Percentiles rank a stretch among this genome's conserved stretches.
phyloP scores from a whole-genome alignment of 2,329 filamentous ascomycete species.

The Zymoseptoria crescenta region DNA sequence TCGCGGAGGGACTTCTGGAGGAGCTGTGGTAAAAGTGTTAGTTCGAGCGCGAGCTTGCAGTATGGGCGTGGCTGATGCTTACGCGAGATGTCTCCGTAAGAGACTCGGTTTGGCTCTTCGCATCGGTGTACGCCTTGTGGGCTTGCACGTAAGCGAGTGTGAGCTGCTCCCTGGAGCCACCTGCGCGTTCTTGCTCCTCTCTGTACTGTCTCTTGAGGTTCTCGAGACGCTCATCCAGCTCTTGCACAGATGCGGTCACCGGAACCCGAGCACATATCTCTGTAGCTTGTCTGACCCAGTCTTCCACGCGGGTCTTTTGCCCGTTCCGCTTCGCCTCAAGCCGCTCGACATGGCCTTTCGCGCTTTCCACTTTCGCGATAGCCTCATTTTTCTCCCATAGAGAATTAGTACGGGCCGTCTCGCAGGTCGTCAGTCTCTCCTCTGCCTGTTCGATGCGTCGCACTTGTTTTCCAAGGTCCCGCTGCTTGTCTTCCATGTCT shows the following conservation, averaged over 20 bases:
- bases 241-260: constrained; percentile 25
- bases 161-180: not conserved
- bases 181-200: not conserved
- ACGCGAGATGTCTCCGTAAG: not conserved
- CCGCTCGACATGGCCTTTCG: constrained; percentile 24
- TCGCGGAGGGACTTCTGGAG: constrained; percentile 55
- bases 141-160: constrained; percentile 3
- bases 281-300: constrained; percentile 16
- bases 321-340: constrained; percentile 24
- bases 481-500: constrained; percentile 26
- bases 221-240: constrained; percentile 18
- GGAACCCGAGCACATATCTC: constrained; percentile 21
- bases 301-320: constrained; percentile 24
- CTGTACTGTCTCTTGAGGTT: constrained; percentile 1
- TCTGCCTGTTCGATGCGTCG: constrained; percentile 26
- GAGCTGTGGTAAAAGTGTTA: constrained; percentile 30
- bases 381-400: constrained; percentile 38
- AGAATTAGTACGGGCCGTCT: constrained; percentile 28
- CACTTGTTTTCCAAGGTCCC: constrained; percentile 20
- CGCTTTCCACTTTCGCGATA: constrained; percentile 19
- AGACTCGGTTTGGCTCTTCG: constrained; percentile 11
- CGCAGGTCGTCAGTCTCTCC: constrained; percentile 24
- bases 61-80: not conserved
- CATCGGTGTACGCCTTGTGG: constrained; percentile 12
- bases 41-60: constrained; percentile 4